Percentiles rank a stretch among this genome's conserved stretches.
These are phyloP conservation scores for Lactarius akahatsu DNA, from an alignment of 768 basidiomycete genomes.

Conservation along the genomic window DNA sequence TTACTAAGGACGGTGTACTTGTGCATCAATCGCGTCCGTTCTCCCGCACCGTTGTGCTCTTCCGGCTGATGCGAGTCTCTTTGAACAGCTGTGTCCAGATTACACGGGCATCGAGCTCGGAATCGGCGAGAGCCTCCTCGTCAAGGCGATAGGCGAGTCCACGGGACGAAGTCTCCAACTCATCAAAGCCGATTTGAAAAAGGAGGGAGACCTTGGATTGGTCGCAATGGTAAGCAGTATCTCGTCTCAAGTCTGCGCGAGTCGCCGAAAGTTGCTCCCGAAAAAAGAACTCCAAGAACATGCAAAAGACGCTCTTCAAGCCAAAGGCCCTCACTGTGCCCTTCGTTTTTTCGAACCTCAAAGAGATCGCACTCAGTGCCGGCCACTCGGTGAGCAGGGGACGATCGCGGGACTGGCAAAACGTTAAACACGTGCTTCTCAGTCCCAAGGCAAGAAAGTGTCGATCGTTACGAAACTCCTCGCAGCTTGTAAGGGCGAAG, in stretches of 20 bases:
- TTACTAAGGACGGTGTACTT: slow-evolving; percentile 90
- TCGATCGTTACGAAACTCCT: slow-evolving; percentile 92
- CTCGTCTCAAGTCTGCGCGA: background rate
- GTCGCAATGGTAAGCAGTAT: slow-evolving; percentile 80
- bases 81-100: slow-evolving; percentile 80
- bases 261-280: slow-evolving; percentile 7
- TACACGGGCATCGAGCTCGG: slow-evolving; percentile 95
- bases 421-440: slow-evolving; percentile 6
- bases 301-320: slow-evolving; percentile 91
- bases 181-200: slow-evolving; percentile 91
- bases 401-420: slow-evolving; percentile 12
- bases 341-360: slow-evolving; percentile 85
- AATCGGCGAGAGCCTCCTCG: slow-evolving; percentile 89
- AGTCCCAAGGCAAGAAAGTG: slow-evolving; percentile 96
- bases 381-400: slow-evolving; percentile 69
- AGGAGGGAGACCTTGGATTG: slow-evolving; percentile 91
- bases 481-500: slow-evolving; percentile 85
- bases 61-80: slow-evolving; percentile 2
- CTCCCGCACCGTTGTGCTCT: background rate
- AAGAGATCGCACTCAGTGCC: slow-evolving; percentile 82
- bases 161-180: slow-evolving; percentile 83
- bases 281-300: slow-evolving; percentile 83
- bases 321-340: slow-evolving; percentile 87
- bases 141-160: slow-evolving; percentile 94
- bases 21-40: slow-evolving; percentile 89